These are phyloP conservation scores for Adansonia madagascariensis DNA, from an alignment of 441 rosid genomes.

Conservation along the genomic window DNA sequence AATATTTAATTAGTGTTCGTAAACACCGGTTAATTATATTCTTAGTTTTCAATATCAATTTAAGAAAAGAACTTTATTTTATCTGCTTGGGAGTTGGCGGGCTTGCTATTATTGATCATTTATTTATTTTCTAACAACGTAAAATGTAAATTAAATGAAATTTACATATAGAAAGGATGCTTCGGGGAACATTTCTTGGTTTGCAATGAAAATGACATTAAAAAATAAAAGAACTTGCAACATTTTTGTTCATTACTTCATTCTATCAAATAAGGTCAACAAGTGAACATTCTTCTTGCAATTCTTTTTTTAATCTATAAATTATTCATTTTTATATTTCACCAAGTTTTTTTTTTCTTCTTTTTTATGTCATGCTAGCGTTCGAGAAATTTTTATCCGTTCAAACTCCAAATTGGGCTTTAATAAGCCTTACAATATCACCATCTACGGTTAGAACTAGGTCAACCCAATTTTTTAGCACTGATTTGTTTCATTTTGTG, in stretches of 20 bases:
- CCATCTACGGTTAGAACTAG: background rate
- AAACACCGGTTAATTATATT: too few species aligned
- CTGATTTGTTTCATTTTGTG: background rate
- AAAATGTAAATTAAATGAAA: background rate
- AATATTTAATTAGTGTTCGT: too few species aligned
- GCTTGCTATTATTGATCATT: background rate
- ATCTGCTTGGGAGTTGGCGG: background rate
- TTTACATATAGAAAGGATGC: background rate
- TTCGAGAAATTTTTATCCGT: background rate
- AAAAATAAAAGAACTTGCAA: background rate
- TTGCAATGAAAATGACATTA: background rate
- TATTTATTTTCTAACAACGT: background rate
- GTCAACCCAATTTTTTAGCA: constrained; percentile 16
- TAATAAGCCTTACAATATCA: background rate
- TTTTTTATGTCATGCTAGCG: background rate
- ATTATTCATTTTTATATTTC: background rate
- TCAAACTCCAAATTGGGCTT: background rate
- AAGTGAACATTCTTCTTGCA: background rate
- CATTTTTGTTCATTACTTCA: constrained; percentile 10
- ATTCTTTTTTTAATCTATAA: background rate
- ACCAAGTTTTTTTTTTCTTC: background rate
- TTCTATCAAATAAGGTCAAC: background rate
- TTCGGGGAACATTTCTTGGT: background rate
- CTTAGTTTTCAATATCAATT: too few species aligned
- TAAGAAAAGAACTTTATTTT: too few species aligned